These are phyloP conservation scores for Boletus tomentosulus DNA, from an alignment of 768 basidiomycete genomes.

Conservation along the genomic window DNA sequence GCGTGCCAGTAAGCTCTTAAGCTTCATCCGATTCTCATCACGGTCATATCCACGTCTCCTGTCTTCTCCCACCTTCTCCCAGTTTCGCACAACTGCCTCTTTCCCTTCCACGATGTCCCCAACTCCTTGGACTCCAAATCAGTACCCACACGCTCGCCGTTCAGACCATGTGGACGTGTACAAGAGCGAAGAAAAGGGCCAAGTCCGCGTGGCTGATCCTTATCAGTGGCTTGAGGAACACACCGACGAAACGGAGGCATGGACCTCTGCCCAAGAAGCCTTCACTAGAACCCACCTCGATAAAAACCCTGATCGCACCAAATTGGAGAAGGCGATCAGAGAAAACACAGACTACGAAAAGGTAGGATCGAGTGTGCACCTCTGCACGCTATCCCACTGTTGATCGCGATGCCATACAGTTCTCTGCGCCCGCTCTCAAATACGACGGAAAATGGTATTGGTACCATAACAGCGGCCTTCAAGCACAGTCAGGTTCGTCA, in stretches of 20 bases:
- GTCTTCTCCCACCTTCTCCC: slow-evolving; percentile 1
- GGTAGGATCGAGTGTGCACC: slow-evolving; percentile 22
- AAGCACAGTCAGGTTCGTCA: slow-evolving; percentile 51
- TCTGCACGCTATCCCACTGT: not conserved
- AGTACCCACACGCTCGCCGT: slow-evolving; percentile 63
- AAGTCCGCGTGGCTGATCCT: slow-evolving; percentile 64
- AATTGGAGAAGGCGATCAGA: slow-evolving; percentile 56
- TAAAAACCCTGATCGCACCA: slow-evolving; percentile 54
- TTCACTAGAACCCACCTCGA: slow-evolving; percentile 60
- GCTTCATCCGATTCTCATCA: slow-evolving; percentile 10
- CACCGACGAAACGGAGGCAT: slow-evolving; percentile 58
- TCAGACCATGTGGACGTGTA: slow-evolving; percentile 67
- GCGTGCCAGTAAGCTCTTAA: slow-evolving; percentile 18
- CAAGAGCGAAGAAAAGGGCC: slow-evolving; percentile 57
- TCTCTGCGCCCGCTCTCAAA: slow-evolving; percentile 56
- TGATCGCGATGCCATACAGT: slow-evolving; percentile 37
- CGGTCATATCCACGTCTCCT: slow-evolving; percentile 4
- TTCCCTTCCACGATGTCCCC: slow-evolving; percentile 31
- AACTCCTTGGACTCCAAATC: slow-evolving; percentile 50
- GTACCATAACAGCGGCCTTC: slow-evolving; percentile 74
- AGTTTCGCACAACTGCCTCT: slow-evolving; percentile 5
- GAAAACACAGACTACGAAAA: slow-evolving; percentile 50
- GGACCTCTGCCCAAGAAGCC: slow-evolving; percentile 57
- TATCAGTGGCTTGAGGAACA: slow-evolving; percentile 72
- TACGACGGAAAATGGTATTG: slow-evolving; percentile 77